Evolutionary conservation across 768 basidiomycete genomes (phyloP).

Genomic region (Tephrocybe sp.): DNA sequence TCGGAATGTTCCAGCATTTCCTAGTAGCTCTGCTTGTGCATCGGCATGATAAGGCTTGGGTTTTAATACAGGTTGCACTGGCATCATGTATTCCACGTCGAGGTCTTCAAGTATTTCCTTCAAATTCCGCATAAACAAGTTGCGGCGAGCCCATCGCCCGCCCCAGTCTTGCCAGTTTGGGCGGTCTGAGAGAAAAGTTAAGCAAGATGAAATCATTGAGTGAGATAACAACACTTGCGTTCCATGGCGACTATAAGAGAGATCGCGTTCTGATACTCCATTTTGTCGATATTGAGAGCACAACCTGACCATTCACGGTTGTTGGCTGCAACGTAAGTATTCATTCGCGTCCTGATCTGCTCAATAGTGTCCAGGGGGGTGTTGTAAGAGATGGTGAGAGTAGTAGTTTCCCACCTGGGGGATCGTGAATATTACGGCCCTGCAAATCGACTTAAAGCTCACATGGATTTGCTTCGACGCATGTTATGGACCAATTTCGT

Average conservation of each 20-base stretch:
- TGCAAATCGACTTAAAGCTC: constrained; percentile 16
- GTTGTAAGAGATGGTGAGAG: constrained; percentile 60
- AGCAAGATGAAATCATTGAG: not conserved
- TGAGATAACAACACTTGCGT: constrained; percentile 45
- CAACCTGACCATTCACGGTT: constrained; percentile 71
- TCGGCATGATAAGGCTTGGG: constrained; percentile 23
- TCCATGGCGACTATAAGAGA: constrained; percentile 66
- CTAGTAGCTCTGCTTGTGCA: constrained; percentile 14
- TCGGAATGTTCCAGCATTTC: constrained; percentile 28
- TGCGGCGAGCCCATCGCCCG: constrained; percentile 73
- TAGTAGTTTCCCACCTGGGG: constrained; percentile 65
- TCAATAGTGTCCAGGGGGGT: constrained; percentile 73
- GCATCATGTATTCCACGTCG: constrained; percentile 66
- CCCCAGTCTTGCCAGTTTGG: constrained; percentile 90
- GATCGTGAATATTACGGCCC: not conserved
- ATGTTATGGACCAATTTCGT: constrained; percentile 78
- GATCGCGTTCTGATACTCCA: constrained; percentile 76
- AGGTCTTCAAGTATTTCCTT: constrained; percentile 72
- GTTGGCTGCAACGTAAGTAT: constrained; percentile 58
- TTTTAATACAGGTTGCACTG: constrained; percentile 68
- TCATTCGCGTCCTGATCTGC: constrained; percentile 56
- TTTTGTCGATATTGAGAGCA: constrained; percentile 69
- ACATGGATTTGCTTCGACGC: constrained; percentile 74
- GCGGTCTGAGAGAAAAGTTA: constrained; percentile 43
- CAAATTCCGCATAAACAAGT: constrained; percentile 70